phyloP scores from a whole-genome alignment of 345 rosid species.

The Camelina sativa region DNA sequence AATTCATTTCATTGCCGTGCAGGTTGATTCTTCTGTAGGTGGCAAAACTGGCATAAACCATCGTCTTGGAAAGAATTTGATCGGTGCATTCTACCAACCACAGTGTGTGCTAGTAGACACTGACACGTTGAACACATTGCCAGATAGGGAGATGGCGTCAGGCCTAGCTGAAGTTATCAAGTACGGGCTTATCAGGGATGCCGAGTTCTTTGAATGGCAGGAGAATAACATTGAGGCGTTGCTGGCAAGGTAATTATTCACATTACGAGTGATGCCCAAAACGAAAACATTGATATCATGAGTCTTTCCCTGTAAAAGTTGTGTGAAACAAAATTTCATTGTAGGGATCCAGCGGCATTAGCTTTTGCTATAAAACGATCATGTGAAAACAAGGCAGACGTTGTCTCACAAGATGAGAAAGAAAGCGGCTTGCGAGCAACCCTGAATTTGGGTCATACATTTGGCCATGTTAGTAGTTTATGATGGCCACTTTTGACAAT shows the following conservation, averaged over 20 bases:
- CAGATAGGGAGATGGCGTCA: constrained; percentile 93
- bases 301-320: constrained; percentile 13
- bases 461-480: constrained; percentile 84
- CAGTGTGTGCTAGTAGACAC: constrained; percentile 93
- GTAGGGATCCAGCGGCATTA: constrained; percentile 87
- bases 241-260: constrained; percentile 65
- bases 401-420: constrained; percentile 96
- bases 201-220: constrained; percentile 95
- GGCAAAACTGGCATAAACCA: constrained; percentile 99
- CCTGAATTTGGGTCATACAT: constrained; percentile 92
- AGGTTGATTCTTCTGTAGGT: constrained; percentile 99
- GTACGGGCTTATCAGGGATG: constrained; percentile 95
- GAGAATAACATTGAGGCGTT: constrained; percentile 78
- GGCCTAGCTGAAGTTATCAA: constrained; percentile 94
- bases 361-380: constrained; percentile 95
- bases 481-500: neutral
- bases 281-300: neutral
- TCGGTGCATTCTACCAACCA: constrained; percentile 99
- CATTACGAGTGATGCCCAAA: constrained; percentile 6
- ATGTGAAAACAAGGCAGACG: constrained; percentile 97
- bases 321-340: constrained; percentile 14
- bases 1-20: constrained; percentile 30
- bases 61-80: constrained; percentile 91
- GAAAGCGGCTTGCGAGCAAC: constrained; percentile 97
- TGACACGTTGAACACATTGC: constrained; percentile 82